These are phyloP conservation scores for Thelonectria rubi DNA, from an alignment of 2,329 filamentous ascomycete genomes.

Conservation along the genomic window DNA sequence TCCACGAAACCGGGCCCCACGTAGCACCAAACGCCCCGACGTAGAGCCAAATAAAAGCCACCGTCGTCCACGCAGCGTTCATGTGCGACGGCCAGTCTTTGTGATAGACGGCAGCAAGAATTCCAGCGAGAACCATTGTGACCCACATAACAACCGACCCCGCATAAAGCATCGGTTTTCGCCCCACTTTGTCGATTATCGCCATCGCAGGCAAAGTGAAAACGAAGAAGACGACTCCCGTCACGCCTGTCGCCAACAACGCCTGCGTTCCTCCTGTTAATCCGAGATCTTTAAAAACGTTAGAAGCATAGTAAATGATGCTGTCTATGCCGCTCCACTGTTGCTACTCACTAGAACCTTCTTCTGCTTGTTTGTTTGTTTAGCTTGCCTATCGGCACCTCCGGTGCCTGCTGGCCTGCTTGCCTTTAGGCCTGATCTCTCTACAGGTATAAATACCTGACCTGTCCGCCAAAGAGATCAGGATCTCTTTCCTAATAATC, in stretches of 20 bases:
- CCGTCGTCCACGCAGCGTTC: slow-evolving; percentile 51
- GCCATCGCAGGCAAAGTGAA: slow-evolving; percentile 47
- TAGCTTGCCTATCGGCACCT: too few relatives aligned
- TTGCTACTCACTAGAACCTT: too few relatives aligned
- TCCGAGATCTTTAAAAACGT: slow-evolving; percentile 71
- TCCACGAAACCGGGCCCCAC: slow-evolving; percentile 59
- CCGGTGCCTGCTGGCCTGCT: too few relatives aligned
- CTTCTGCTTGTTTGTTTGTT: too few relatives aligned
- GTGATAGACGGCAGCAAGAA: slow-evolving; percentile 51
- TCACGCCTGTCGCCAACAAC: slow-evolving; percentile 75
- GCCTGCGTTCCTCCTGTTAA: slow-evolving; percentile 66
- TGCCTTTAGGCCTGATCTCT: too few relatives aligned
- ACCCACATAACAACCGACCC: slow-evolving; percentile 52
- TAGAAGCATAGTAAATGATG: slow-evolving; percentile 60
- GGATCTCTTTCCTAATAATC: too few relatives aligned
- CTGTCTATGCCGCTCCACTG: slow-evolving; percentile 38
- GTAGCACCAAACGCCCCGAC: slow-evolving; percentile 58
- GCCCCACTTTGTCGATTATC: slow-evolving; percentile 53
- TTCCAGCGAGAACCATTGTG: slow-evolving; percentile 51
- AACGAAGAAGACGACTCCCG: slow-evolving; percentile 73
- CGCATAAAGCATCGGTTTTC: slow-evolving; percentile 50
- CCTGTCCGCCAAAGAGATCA: too few relatives aligned
- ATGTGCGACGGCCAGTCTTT: slow-evolving; percentile 49
- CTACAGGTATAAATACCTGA: too few relatives aligned
- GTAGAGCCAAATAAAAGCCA: slow-evolving; percentile 55